Base-by-base conservation (phyloP, 495 filamentous ascomycete genomes). In the Penicillium dipodomyicola region DNA sequence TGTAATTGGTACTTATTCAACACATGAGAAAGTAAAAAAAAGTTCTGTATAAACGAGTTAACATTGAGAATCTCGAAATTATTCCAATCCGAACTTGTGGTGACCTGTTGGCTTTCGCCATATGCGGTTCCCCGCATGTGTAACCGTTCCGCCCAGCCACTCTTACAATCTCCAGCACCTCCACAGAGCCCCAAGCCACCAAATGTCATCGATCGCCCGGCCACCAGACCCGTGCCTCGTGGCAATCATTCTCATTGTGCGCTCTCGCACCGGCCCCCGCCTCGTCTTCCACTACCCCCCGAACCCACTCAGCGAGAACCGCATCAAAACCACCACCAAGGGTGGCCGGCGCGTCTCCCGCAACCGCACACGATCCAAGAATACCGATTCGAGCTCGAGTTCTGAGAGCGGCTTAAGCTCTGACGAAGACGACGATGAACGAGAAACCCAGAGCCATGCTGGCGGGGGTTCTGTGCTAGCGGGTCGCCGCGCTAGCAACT, bases 241-340 rank as follows among this genome's bases (percentile, higher is more conserved):
- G 57, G 90, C 90, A 5, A 80, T 89, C 45, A 80, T 96, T 40
- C 83, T 96, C 35, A 87, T 96, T 60, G 86, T 89, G 50, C 84
- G 89, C 56, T 89, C 90, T 6, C 84, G 86, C 50, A 87, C 89
- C 59, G 91, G 91, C 6, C 89, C 92, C 25, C 81, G 83, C 45
- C 88, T 96, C 67, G 87, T 95, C 64, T 97, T 96, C 77, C 92
- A 97, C 76, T 96, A 96, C 67, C 92, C 92, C 14, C 84, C 84
- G 22, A 80, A 76, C 55, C 86, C 81, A 9, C 77, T 77, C 52
- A 73, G 67, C 65, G 76, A 77, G 56, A 73, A 73, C 59, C 71
- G 68, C 30, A 57, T 73, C 17, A 71, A 68, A 59, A 52, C 67
- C 32, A 71, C 67, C 37, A 54, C 61, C 57, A 72, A 72, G 61